Percentiles rank a stretch among this genome's conserved stretches.
Conservation (phyloP, 1,139 yeast genomes). For the Hyphopichia burtonii region DNA sequence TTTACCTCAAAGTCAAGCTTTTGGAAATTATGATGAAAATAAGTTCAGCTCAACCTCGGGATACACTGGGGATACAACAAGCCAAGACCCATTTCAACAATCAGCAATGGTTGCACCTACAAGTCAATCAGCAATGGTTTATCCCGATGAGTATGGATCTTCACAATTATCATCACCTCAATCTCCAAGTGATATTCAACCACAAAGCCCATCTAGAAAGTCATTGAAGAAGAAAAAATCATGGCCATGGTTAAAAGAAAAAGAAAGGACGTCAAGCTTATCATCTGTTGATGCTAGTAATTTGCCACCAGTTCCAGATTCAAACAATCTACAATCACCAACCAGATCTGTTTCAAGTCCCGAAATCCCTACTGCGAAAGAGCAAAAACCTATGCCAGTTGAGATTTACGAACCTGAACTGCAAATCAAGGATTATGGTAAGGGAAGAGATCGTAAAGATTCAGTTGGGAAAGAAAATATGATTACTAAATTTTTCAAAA, state of each 20-base stretch:
- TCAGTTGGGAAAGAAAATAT: conserved; percentile 38
- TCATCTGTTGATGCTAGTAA: conserved; percentile 22
- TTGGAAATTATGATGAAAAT: not conserved
- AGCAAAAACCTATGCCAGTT: conserved; percentile 3
- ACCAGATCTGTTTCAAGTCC: conserved; percentile 39
- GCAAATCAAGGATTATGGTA: conserved; percentile 7
- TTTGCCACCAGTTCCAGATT: conserved; percentile 21
- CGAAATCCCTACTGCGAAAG: conserved; percentile 14
- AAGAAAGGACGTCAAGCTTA: conserved; percentile 34
- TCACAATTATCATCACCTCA: conserved; percentile 12
- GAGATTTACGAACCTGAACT: conserved; percentile 8
- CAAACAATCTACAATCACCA: conserved; percentile 10
- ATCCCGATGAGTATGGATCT: not conserved
- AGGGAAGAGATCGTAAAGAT: conserved; percentile 8
- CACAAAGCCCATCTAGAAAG: conserved; percentile 13
- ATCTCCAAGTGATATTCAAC: not conserved
- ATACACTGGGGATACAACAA: not conserved
- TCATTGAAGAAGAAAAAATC: conserved; percentile 35
- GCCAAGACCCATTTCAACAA: not conserved
- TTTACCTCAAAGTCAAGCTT: not conserved
- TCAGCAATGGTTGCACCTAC: not conserved
- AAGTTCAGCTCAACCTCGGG: not conserved
- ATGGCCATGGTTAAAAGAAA: conserved; percentile 44
- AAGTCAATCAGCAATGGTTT: not conserved
- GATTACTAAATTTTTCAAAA: conserved; percentile 44